phyloP scores from a whole-genome alignment of 306 rosid species.

The Cucumis melo region DNA sequence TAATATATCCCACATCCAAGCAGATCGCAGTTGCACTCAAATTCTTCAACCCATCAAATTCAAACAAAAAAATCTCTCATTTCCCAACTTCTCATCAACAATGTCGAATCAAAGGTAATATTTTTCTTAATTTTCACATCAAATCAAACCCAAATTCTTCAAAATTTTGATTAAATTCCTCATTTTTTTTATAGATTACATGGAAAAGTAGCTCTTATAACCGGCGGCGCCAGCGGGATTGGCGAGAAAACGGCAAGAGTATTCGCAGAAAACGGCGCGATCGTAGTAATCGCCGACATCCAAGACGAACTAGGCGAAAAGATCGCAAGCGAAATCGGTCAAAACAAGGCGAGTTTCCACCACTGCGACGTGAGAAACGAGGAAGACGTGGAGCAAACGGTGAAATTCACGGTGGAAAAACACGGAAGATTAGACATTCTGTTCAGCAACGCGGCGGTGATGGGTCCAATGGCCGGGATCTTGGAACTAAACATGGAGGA shows the following conservation, averaged over 20 bases:
- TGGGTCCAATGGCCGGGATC: constrained; percentile 45
- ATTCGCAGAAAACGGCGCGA: constrained; percentile 55
- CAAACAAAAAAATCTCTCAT: neutral
- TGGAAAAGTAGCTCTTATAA: constrained; percentile 72
- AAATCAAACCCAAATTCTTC: constrained; percentile 1
- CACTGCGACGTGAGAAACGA: constrained; percentile 85
- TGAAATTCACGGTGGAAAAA: constrained; percentile 37
- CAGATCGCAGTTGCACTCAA: neutral
- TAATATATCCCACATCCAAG: neutral
- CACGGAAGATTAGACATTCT: constrained; percentile 50
- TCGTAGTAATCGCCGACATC: constrained; percentile 51
- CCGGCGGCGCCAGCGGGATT: constrained; percentile 85
- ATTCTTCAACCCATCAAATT: neutral
- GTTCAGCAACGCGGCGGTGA: constrained; percentile 74
- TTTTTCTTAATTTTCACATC: neutral
- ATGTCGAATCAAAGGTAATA: constrained; percentile 42
- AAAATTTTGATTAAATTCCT: too few species aligned
- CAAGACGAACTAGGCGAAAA: constrained; percentile 59
- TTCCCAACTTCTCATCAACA: neutral
- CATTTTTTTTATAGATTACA: constrained; percentile 32
- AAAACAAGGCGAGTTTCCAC: constrained; percentile 32
- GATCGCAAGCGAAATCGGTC: constrained; percentile 38
- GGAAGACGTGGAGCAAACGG: constrained; percentile 44
- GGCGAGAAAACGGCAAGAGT: constrained; percentile 60
- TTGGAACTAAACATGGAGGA: constrained; percentile 54